These are phyloP conservation scores for Coprinopsis sp. DNA, from an alignment of 768 basidiomycete genomes.

Conservation along the genomic window DNA sequence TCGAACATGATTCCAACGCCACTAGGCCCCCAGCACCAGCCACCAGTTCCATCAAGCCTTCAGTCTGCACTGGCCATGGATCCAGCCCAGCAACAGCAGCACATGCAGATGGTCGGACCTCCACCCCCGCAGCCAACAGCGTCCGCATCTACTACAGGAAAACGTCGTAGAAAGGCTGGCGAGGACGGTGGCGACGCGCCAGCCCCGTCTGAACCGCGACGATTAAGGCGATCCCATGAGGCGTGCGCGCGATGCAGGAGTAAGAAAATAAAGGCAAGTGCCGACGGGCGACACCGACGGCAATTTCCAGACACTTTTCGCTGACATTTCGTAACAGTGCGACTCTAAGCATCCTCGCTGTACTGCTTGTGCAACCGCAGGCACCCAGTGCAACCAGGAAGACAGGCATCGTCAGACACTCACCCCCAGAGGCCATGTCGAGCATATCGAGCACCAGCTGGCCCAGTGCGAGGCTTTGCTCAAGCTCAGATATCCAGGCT, in stretches of 20 bases:
- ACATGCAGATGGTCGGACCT: slow-evolving; percentile 31
- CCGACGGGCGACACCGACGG: slow-evolving; percentile 73
- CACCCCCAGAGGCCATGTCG: slow-evolving; percentile 79
- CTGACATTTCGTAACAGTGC: too few relatives aligned
- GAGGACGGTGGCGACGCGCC: slow-evolving; percentile 49
- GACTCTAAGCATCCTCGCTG: slow-evolving; percentile 84
- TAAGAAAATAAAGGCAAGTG: slow-evolving; percentile 51
- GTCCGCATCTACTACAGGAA: slow-evolving; percentile 28
- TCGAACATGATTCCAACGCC: slow-evolving; percentile 30
- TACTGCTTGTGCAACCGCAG: slow-evolving; percentile 78
- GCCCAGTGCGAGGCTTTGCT: slow-evolving; percentile 75
- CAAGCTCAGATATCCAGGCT: slow-evolving; percentile 66
- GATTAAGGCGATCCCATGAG: slow-evolving; percentile 83
- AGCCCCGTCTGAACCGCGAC: slow-evolving; percentile 65
- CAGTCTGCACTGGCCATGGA: slow-evolving; percentile 70
- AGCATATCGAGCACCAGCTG: slow-evolving; percentile 77
- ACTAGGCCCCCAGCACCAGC: slow-evolving; percentile 53
- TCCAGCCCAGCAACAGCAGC: slow-evolving; percentile 53
- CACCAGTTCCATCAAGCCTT: slow-evolving; percentile 51
- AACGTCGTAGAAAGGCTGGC: slow-evolving; percentile 57
- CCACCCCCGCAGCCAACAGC: slow-evolving; percentile 31
- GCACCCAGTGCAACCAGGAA: slow-evolving; percentile 79
- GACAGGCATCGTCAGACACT: slow-evolving; percentile 85
- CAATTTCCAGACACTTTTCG: slow-evolving; percentile 49
- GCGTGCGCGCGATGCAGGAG: slow-evolving; percentile 56